Evolutionary conservation across 495 filamentous ascomycete genomes (phyloP).

Genomic region (Talaromyces liani): DNA sequence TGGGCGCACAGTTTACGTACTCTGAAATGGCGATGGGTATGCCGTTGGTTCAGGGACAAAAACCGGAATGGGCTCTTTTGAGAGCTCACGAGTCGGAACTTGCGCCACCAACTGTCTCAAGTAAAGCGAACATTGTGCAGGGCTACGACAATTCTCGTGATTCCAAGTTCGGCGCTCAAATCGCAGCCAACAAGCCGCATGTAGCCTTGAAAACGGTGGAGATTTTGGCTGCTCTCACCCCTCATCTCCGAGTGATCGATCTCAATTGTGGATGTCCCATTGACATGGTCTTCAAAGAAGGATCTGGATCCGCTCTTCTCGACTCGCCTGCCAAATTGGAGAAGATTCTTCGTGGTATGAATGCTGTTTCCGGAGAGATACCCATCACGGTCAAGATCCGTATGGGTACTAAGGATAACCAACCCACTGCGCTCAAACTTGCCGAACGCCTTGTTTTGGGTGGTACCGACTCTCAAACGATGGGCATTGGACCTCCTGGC

Average conservation of each 20-base stretch:
- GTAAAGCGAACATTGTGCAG: conserved; percentile 44
- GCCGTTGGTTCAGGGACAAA: conserved; percentile 83
- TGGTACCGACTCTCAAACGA: conserved; percentile 54
- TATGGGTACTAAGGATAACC: conserved; percentile 76
- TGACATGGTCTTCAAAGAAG: conserved; percentile 78
- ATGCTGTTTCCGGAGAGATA: conserved; percentile 74
- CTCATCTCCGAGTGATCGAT: conserved; percentile 80
- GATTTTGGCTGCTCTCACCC: conserved; percentile 63
- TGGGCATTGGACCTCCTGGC: conserved; percentile 60
- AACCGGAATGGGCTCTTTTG: conserved; percentile 89
- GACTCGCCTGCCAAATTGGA: conserved; percentile 77
- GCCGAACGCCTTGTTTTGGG: conserved; percentile 78
- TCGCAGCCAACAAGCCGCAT: conserved; percentile 84
- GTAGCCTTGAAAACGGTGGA: conserved; percentile 81
- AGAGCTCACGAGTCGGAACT: conserved; percentile 80
- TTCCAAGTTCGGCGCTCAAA: conserved; percentile 82
- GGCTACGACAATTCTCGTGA: conserved; percentile 78
- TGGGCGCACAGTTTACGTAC: conserved; percentile 90
- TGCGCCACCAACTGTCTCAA: conserved; percentile 48
- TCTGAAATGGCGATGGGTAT: conserved; percentile 97
- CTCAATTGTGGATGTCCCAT: conserved; percentile 97
- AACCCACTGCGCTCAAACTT: conserved; percentile 72
- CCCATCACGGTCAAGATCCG: conserved; percentile 92
- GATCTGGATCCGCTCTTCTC: conserved; percentile 89
- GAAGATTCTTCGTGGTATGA: conserved; percentile 92